These are phyloP conservation scores for Brasilioporus rufonigricans DNA, from an alignment of 768 basidiomycete species.

Conservation along the genomic window DNA sequence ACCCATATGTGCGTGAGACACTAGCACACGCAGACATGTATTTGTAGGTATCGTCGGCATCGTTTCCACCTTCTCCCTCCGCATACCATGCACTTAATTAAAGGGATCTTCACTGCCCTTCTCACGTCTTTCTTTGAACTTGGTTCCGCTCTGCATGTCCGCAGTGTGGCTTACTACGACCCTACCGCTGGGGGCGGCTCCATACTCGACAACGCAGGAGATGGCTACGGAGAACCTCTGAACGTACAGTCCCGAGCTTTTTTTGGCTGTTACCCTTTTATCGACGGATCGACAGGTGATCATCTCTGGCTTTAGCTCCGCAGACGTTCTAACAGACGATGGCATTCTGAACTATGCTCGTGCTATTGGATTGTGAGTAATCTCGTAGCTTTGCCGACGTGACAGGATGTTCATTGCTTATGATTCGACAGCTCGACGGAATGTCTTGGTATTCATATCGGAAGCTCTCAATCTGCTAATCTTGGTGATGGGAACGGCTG, in stretches of 20 bases:
- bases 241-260: slow-evolving; percentile 30
- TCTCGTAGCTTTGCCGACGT: neutral
- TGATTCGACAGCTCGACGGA: slow-evolving; percentile 34
- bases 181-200: slow-evolving; percentile 42
- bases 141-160: neutral
- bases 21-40: neutral
- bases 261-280: neutral
- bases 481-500: slow-evolving; percentile 47
- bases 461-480: slow-evolving; percentile 38
- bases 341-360: slow-evolving; percentile 58
- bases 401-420: neutral
- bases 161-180: slow-evolving; percentile 31
- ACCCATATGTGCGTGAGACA: neutral
- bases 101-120: neutral
- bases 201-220: slow-evolving; percentile 40
- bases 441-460: slow-evolving; percentile 36
- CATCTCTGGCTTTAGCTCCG: slow-evolving; percentile 60
- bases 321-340: slow-evolving; percentile 50
- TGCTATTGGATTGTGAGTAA: slow-evolving; percentile 60
- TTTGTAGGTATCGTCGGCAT: neutral
- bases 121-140: slow-evolving; percentile 4
- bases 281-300: slow-evolving; percentile 41
- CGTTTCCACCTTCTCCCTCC: neutral
- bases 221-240: slow-evolving; percentile 40
- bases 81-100: neutral